A percentile compares a stretch with the other conserved stretches of the same genome.
phyloP scores from a whole-genome alignment of 2,329 filamentous ascomycete genomes.

The Sordariomycetes sp. region DNA sequence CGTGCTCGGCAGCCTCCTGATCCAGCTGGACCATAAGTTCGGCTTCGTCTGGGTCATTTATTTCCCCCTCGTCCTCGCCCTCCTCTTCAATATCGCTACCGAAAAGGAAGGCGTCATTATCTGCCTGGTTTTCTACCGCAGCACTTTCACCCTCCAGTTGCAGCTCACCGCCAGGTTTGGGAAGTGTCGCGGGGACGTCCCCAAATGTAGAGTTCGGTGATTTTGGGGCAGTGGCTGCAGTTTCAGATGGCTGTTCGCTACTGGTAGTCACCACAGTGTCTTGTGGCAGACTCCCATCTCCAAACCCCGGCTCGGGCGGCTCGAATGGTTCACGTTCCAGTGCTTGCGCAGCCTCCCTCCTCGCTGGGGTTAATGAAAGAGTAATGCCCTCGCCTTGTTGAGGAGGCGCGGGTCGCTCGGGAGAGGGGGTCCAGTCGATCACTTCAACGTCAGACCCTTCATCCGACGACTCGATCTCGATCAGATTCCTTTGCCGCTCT shows the following conservation, averaged over 20 bases:
- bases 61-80: slow-evolving; percentile 56
- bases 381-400: neutral
- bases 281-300: neutral
- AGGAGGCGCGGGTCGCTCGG: neutral
- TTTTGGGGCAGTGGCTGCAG: neutral
- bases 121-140: neutral
- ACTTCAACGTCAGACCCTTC: slow-evolving; percentile 48
- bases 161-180: neutral
- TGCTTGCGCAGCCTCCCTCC: neutral
- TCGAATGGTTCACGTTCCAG: neutral
- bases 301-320: neutral
- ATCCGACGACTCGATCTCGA: slow-evolving; percentile 54
- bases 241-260: neutral
- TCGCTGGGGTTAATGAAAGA: neutral
- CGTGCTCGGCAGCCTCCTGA: slow-evolving; percentile 86
- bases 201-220: slow-evolving; percentile 22
- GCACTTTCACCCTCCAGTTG: neutral
- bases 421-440: slow-evolving; percentile 24
- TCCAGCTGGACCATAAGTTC: slow-evolving; percentile 80
- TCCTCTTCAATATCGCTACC: slow-evolving; percentile 21
- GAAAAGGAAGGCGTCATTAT: slow-evolving; percentile 4
- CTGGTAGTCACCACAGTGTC: neutral
- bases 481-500: slow-evolving; percentile 35
- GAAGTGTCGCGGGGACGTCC: slow-evolving; percentile 20
- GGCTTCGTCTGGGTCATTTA: slow-evolving; percentile 85